Conservation (phyloP, 2,329 filamentous ascomycete genomes). For the Sporothrix globosa region DNA sequence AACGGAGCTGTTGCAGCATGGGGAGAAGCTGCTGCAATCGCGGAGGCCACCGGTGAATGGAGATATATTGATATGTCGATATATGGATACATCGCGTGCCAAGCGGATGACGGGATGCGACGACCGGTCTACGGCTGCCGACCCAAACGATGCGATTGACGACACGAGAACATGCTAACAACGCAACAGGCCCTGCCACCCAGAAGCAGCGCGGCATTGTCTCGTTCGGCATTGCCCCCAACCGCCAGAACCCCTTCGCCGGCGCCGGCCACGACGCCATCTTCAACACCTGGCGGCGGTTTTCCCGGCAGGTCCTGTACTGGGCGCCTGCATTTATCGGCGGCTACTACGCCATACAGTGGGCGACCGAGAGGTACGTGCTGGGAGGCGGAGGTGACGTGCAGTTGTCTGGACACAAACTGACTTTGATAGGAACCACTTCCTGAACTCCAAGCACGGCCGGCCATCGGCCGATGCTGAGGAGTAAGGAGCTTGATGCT, state of each 20-base stretch:
- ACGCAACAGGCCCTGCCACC: conserved; percentile 33
- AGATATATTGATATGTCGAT: no score
- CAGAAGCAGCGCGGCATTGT: conserved; percentile 62
- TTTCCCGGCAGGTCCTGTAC: conserved; percentile 85
- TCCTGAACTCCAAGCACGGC: conserved; percentile 78
- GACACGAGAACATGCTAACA: conserved; percentile 11
- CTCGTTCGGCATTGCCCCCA: conserved; percentile 76
- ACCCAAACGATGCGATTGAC: not conserved
- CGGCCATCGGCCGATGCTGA: conserved; percentile 52
- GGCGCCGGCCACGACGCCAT: conserved; percentile 77
- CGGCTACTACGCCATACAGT: conserved; percentile 83
- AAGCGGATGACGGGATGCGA: conserved; percentile 13
- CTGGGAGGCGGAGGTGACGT: no score
- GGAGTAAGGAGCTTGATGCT: conserved; percentile 27
- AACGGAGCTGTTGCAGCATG: not conserved
- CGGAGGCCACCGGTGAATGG: not conserved
- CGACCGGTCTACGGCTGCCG: no score
- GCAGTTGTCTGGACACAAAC: not conserved
- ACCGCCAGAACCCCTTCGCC: conserved; percentile 86
- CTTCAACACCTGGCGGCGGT: conserved; percentile 94
- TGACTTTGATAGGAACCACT: conserved; percentile 66
- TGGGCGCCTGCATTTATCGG: conserved; percentile 76
- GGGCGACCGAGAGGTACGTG: conserved; percentile 86
- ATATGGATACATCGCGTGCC: not conserved
- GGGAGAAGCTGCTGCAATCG: not conserved